phyloP scores from a whole-genome alignment of 768 basidiomycete genomes.

The Mycena alexandri region DNA sequence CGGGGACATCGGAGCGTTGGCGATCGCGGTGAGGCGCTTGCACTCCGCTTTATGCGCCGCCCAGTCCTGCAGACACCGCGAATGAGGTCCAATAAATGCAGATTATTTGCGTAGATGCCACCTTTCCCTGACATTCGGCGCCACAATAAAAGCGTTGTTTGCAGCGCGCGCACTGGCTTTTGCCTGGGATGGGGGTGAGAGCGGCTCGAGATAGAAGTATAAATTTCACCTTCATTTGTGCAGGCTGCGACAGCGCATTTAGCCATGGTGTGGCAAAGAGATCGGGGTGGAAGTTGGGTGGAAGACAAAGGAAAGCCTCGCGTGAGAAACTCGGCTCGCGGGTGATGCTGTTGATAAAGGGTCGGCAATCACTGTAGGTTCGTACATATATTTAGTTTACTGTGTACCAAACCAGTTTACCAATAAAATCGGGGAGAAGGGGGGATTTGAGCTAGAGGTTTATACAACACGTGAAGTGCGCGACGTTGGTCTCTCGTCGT shows the following conservation, averaged over 20 bases:
- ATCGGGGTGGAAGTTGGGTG: too few species aligned
- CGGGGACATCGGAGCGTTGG: not conserved
- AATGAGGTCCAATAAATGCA: too few species aligned
- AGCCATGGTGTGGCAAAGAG: too few species aligned
- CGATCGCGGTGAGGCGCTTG: slow-evolving; percentile 1
- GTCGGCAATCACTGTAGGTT: too few species aligned
- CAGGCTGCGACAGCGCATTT: too few species aligned
- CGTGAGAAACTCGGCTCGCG: too few species aligned
- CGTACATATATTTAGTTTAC: too few species aligned
- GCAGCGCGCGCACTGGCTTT: slow-evolving; percentile 23
- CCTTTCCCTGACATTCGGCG: slow-evolving; percentile 24
- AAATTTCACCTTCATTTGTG: too few species aligned
- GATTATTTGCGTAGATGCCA: not conserved
- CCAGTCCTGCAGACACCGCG: slow-evolving; percentile 14
- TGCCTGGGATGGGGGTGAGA: not conserved
- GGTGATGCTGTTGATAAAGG: too few species aligned
- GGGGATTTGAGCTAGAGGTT: not conserved
- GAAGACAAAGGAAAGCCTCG: too few species aligned
- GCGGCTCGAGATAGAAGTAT: too few species aligned
- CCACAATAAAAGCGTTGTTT: slow-evolving; percentile 24
- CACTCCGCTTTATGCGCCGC: slow-evolving; percentile 24
- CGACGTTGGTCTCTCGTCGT: slow-evolving; percentile 14
- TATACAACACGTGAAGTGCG: slow-evolving; percentile 11
- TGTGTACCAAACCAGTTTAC: too few species aligned
- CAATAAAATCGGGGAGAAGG: not conserved